Base-by-base conservation (phyloP, 257 asterid species). In the Solanum megistacrolobum region DNA sequence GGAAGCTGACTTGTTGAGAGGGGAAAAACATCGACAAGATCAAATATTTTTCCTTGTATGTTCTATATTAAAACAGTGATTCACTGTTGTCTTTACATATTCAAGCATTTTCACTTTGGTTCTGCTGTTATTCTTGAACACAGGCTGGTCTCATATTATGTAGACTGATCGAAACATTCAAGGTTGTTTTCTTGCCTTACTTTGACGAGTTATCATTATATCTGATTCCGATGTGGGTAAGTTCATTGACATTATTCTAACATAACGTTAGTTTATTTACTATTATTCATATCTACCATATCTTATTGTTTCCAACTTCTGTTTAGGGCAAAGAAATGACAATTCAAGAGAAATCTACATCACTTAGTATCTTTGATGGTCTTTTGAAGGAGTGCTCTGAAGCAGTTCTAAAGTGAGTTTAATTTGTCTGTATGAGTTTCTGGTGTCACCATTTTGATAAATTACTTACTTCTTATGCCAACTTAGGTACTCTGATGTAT, bases 161-260 rank as follows among this genome's bases (percentile, higher is more conserved):
- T 71, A 96, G 98, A 21, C 87, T 97, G 90, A 95, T 97, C 83
- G 94, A 96, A 94, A 91, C 97, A 84, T 97, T 94, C 90, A 95
- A 96, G 92, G 91, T 93, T 41, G 91, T 98, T 75, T 95, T 97
- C 96, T 94, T 97, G 90, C 98, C 98, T 66, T 96, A 96, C 96
- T 94, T 96, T 88, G 99, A 96, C 76, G 95, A 97, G 89, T 79
- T 97, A 46, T 93, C 96, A 84, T 92, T 96, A 13, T 97, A 93
- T 85, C 84, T 97, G 90, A 92, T 96, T 96, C 99, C 98, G 13
- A 97, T 97, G 98, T 97, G 98, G 99, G 99, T 97, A 89, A 91
- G 99, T 13, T 66, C 25, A 66, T n/a, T 14, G n/a, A 27, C 20
- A 14, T 1, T 8, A 69, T 29, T 32, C 0, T 68, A 6, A 69